Base-by-base conservation (phyloP, 495 filamentous ascomycete species). In the Penicillium canariense region DNA sequence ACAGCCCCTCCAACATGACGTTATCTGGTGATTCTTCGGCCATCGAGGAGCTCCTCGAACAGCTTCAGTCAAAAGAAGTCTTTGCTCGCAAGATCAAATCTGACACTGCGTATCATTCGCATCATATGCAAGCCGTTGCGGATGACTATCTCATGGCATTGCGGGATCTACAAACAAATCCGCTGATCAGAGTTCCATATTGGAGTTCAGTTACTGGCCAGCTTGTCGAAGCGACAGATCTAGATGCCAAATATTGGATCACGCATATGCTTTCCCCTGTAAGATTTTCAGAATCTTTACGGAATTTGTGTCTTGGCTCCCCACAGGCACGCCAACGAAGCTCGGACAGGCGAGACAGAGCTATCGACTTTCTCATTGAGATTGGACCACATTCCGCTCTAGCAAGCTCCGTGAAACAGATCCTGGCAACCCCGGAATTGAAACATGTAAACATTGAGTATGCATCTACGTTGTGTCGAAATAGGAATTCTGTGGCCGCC, bases 81-180 rank as follows among this genome's bases (percentile, higher is more conserved):
- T 65, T 72, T 45, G 52, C 31, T 34, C 26, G 69, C n/a, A 56
- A 35, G 23, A 58, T 74, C 4, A 46, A 54, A 20, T 62, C 69
- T 4, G 52, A 60, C 0, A 65, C 45, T 23, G 70, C 70, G 0
- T 72, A 69, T 44, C 70, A 72, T 48, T 72, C 69, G 17, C 53
- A 54, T 14, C 63, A 69, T 32, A 71, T 73, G 66, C 22, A 51
- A 30, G 23, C 12, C 7, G 31, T 62, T 11, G 49, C 28, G 10
- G 46, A 50, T 12, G 34, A 52, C 3, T 62, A 65, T 31, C 17
- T n/a, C n/a, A n/a, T n/a, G n/a, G n/a, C n/a, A n/a, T n/a, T n/a
- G n/a, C n/a, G n/a, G n/a, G n/a, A n/a, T n/a, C n/a, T n/a, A n/a
- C n/a, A n/a, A n/a, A n/a, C n/a, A n/a, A n/a, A n/a, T n/a, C n/a